These are phyloP conservation scores for Niebla homalea DNA, from an alignment of 495 filamentous ascomycete species.

Conservation along the genomic window DNA sequence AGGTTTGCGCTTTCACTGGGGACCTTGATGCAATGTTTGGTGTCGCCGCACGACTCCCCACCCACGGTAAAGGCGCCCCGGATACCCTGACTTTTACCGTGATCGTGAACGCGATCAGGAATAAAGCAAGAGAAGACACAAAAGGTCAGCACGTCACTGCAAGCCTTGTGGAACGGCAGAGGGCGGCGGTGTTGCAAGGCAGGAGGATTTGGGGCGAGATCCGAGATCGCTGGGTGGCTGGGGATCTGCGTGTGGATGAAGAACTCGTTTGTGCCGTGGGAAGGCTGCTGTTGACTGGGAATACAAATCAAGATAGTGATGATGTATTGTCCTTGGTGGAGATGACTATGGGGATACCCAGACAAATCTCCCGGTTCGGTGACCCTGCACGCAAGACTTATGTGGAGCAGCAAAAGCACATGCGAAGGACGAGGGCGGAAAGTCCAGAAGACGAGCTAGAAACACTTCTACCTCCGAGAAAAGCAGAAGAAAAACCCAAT, in stretches of 20 bases:
- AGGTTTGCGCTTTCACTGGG: slow-evolving; percentile 54
- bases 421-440: background rate
- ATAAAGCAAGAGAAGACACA: slow-evolving; percentile 19
- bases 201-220: slow-evolving; percentile 72
- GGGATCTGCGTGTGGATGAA: slow-evolving; percentile 57
- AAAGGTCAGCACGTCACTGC: slow-evolving; percentile 20
- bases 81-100: slow-evolving; percentile 63
- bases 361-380: slow-evolving; percentile 5
- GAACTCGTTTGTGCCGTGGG: slow-evolving; percentile 65
- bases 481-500: background rate
- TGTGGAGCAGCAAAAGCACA: background rate
- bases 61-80: slow-evolving; percentile 44
- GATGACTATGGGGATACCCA: slow-evolving; percentile 62
- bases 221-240: slow-evolving; percentile 53
- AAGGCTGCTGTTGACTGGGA: slow-evolving; percentile 47
- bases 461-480: background rate
- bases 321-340: slow-evolving; percentile 58
- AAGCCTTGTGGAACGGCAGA: slow-evolving; percentile 23
- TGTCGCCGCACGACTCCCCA: slow-evolving; percentile 51
- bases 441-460: background rate
- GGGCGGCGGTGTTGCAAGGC: slow-evolving; percentile 38
- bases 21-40: slow-evolving; percentile 67
- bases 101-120: slow-evolving; percentile 58
- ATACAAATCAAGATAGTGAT: slow-evolving; percentile 45
- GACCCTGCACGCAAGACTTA: background rate